A percentile compares a stretch with the other conserved stretches of the same genome.
Evolutionary conservation across 805 yeast species (phyloP).

Genomic region (Nakazawaea wickerhamii): DNA sequence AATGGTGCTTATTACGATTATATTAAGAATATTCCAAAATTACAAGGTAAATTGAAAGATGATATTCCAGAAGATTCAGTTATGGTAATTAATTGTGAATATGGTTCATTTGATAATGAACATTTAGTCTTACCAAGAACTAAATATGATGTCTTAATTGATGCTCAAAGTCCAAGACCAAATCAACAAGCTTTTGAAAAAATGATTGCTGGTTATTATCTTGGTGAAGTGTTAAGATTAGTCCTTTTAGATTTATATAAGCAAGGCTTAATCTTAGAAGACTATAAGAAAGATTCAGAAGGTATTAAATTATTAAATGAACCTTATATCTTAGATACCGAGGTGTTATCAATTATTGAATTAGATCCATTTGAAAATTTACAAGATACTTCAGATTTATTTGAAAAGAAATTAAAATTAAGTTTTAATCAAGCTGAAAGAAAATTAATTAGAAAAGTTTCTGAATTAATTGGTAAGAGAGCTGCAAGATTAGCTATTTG

Average conservation of each 20-base stretch:
- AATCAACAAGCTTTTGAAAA: conserved; percentile 96
- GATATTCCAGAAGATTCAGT: conserved; percentile 66
- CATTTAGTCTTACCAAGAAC: conserved; percentile 86
- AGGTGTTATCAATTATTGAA: conserved; percentile 82
- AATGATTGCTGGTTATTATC: conserved; percentile 95
- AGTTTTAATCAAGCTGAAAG: conserved; percentile 77
- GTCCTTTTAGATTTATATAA: conserved; percentile 68
- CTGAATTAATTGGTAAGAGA: conserved; percentile 89
- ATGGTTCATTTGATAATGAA: conserved; percentile 96
- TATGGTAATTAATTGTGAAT: conserved; percentile 98
- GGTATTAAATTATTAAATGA: conserved; percentile 57
- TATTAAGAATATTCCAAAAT: conserved; percentile 72
- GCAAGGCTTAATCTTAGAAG: conserved; percentile 62
- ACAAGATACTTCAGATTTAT: conserved; percentile 66
- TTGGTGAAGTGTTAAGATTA: conserved; percentile 89
- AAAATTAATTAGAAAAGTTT: conserved; percentile 70
- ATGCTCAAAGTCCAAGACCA: conserved; percentile 91
- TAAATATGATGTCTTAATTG: conserved; percentile 76
- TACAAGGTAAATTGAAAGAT: conserved; percentile 62
- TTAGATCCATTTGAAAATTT: conserved; percentile 87
- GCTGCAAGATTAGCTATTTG: conserved; percentile 92
- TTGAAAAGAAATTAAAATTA: conserved; percentile 53
- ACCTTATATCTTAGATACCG: conserved; percentile 80
- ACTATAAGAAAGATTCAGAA: conserved; percentile 38
- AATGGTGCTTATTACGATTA: conserved; percentile 95